Evolutionary conservation across 176 grass and related monocot species (phyloP), one percentile per base, ranked within the genome.

Genomic region (Oryza coarctata): DNA sequence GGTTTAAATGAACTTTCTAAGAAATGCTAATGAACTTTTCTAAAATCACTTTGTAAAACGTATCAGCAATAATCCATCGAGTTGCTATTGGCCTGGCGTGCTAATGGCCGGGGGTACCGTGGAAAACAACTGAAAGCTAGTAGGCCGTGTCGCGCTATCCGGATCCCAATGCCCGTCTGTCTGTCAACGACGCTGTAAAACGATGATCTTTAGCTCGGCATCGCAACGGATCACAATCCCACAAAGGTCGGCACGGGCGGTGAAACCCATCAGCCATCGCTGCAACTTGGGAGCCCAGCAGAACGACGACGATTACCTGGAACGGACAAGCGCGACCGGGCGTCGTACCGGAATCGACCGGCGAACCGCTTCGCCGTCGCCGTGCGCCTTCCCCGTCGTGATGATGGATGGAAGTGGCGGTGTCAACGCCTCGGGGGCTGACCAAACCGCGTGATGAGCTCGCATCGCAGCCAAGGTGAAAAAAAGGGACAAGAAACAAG

Each of bases 401-500:
- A 33, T 33, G 32, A 33, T 33, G 32, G 32, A 33, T 33, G 32
- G 32, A 33, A 55, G 5, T 25, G 68, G 25, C 25, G 9, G 12
- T 63, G 84, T 45, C 33, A 66, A 32, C 20, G 32, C 25, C 58
- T 68, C 30, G 30, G 84, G 84, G 43, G 69, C 23, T 80, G 77
- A 60, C 84, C 63, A 43, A 86, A 74, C 52, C 44, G 77, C 62
- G 77, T 81, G 84, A 45, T 81, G 84, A 34, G 15, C 22, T 29
- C 3, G 7, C 36, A 13, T 30, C 55, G 34, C 43, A 55, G 50
- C 18, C 50, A 6, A 3, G 1, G 18, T 13, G 6, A 52, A 18
- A 20, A 44, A 44, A 9, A 71, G n/a, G 68, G 5, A 11, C 22
- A 3, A 12, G 3, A 6, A 4, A 38, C 7, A 38, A 26, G 41